Base-by-base conservation (phyloP, 768 basidiomycete species). In the Wakefieldia striispora region DNA sequence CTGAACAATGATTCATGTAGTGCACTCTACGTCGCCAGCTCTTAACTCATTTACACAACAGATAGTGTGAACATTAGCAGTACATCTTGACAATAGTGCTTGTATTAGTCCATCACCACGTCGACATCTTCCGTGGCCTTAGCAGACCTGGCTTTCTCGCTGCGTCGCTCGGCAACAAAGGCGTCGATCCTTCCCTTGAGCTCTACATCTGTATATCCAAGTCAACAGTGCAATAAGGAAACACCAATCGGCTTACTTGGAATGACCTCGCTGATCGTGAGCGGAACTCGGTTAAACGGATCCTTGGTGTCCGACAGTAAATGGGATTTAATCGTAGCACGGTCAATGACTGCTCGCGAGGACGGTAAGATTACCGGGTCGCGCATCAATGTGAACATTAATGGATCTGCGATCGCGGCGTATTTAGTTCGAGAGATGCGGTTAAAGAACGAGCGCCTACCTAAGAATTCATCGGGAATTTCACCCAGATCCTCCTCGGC, bases 401-500 rank as follows among this genome's bases (percentile, higher is more conserved):
- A 75, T 1, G 91, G 92, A 67, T 95, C 93, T 95, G 46, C 17
- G 40, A 37, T 20, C 24, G n/a, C 12, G 14, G 45, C 23, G 40
- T 20, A 34, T 17, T 45, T 8, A 47, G 43, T 56, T 20, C 12
- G 12, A 11, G 11, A 24, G 17, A 21, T 24, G n/a, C 19, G 2
- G 43, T 26, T 36, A 24, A 45, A 51, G 17, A 31, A 43, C 11
- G 54, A 39, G 19, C 23, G 61, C 84, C 43, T 59, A 93, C 94
- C 95, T 43, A 94, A 68, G 77, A 88, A 98, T 65, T 99, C 95
- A 37, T 99, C 97, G 0, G 97, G 97, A 43, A 95, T 70, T 17
- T 98, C 97, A 26, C 89, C 93, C 24, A 93, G 71, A 61, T 95
- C 93, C 19, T 97, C 90, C 62, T 97, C 94, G 31, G 86, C 93